Evolutionary conservation across 2,329 filamentous ascomycete species (phyloP), one percentile per base, ranked within the genome.

Genomic region (Lecanoromycetidae sp.): DNA sequence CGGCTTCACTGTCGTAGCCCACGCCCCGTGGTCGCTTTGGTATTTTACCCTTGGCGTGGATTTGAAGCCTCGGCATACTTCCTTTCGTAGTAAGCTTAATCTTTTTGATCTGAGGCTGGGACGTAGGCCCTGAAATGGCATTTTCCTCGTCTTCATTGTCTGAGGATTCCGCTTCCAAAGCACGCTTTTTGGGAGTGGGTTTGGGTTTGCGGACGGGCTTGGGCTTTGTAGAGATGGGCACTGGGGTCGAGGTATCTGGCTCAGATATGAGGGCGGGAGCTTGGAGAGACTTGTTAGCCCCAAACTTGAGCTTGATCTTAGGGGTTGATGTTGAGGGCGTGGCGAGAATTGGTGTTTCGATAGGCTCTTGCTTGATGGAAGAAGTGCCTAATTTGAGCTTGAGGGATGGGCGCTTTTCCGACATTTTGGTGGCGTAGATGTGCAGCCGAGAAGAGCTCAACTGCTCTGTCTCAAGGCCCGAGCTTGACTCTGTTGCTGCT

Each of bases 1-100:
- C 91, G 10, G 88, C 87, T 64, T 96, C 91, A 3, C 88, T 95
- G 62, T 98, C 91, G 65, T 96, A 98, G 6, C 90, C 91, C 47
- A 94, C 87, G 43, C 91, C 91, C 1, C 78, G 76, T 4, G 80
- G 79, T 53, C 85, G 76, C 26, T 75, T 70, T 5, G 84, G 82
- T 1, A 77, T 72, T 53, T 79, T 75, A n/a, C 81, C 82, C 56
- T 80, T 78, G 40, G 77, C 70, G 61, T 69, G 51, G 66, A 65
- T 27, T 57, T 61, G 44, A 53, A 58, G 46, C n/a, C n/a, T n/a
- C n/a, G 60, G 48, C 10, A 37, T 30, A 17, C 15, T 63, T 59
- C 19, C 47, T 46, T 42, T 55, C 23, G n/a, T n/a, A n/a, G n/a
- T n/a, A n/a, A 64, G 46, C 50, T 61, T 63, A 45, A 59, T 36